These are phyloP conservation scores for Pyracantha coccinea DNA, from an alignment of 331 rosid genomes.

Conservation along the genomic window DNA sequence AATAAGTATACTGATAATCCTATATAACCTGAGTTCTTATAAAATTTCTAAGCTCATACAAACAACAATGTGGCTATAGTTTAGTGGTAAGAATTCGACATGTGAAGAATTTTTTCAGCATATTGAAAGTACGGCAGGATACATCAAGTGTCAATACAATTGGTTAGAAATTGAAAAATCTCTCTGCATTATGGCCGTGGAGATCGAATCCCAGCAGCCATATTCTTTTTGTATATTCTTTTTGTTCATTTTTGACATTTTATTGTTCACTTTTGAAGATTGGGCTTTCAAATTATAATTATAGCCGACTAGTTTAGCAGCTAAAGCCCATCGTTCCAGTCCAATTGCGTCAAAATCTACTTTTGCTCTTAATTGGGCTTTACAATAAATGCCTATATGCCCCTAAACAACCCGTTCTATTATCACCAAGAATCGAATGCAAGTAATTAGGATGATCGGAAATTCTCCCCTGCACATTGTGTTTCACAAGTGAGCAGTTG, in stretches of 20 bases:
- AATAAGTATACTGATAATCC: no score
- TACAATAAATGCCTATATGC: no score
- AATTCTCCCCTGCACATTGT: no score
- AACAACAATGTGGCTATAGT: conserved; percentile 16
- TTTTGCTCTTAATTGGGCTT: not conserved
- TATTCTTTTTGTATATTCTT: not conserved
- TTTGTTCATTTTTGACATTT: no score
- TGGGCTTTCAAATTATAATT: not conserved
- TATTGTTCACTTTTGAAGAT: not conserved
- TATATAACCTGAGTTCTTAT: not conserved
- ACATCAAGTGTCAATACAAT: no score
- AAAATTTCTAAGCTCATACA: fast-evolving
- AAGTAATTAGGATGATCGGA: no score
- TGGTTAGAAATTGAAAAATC: no score
- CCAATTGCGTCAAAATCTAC: not conserved
- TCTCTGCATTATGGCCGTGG: conserved; percentile 21
- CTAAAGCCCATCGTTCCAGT: not conserved
- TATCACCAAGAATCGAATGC: no score
- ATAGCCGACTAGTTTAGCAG: not conserved
- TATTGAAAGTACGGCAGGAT: no score
- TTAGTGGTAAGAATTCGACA: conserved; percentile 32
- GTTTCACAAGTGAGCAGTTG: no score
- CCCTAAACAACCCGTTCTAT: no score
- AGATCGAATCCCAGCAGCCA: conserved; percentile 45
- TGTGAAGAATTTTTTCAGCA: no score